These are phyloP conservation scores for Hemisphaericaspora nanyangensis DNA, from an alignment of 805 yeast genomes.

Conservation along the genomic window DNA sequence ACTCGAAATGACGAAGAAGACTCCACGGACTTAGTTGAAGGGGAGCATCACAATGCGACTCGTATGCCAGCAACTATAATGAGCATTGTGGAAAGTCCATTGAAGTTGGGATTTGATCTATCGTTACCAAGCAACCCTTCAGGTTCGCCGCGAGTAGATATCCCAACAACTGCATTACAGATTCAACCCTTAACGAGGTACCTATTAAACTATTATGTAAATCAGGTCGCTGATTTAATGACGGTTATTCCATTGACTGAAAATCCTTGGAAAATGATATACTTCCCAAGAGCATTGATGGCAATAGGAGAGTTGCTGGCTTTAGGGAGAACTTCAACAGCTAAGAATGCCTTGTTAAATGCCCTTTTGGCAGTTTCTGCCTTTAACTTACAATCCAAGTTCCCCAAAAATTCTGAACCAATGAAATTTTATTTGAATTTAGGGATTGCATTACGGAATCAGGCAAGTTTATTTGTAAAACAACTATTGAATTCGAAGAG, in stretches of 20 bases:
- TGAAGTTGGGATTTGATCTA: conserved; percentile 42
- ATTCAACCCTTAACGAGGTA: conserved; percentile 71
- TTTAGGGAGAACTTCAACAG: conserved; percentile 67
- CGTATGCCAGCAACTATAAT: conserved; percentile 54
- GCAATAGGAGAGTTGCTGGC: conserved; percentile 81
- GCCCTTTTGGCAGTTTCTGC: conserved; percentile 81
- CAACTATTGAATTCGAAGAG: conserved; percentile 42
- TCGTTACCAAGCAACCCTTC: conserved; percentile 23
- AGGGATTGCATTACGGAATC: conserved; percentile 71
- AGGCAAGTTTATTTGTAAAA: conserved; percentile 66
- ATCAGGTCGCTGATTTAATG: conserved; percentile 77
- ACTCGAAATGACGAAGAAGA: conserved; percentile 20
- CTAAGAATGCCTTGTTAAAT: conserved; percentile 73
- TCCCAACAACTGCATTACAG: conserved; percentile 60
- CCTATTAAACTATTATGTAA: conserved; percentile 65
- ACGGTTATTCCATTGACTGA: conserved; percentile 66
- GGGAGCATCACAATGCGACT: conserved; percentile 28
- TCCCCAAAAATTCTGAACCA: conserved; percentile 58
- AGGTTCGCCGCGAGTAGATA: conserved; percentile 16
- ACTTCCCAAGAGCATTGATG: conserved; percentile 75
- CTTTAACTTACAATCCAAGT: conserved; percentile 71
- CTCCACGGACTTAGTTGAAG: conserved; percentile 32
- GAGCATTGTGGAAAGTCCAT: conserved; percentile 41
- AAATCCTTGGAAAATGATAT: conserved; percentile 87
- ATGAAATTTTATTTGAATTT: conserved; percentile 68